Evolutionary conservation across 108 stramenopile species (phyloP).

Genomic region (Cyclotella baltica): DNA sequence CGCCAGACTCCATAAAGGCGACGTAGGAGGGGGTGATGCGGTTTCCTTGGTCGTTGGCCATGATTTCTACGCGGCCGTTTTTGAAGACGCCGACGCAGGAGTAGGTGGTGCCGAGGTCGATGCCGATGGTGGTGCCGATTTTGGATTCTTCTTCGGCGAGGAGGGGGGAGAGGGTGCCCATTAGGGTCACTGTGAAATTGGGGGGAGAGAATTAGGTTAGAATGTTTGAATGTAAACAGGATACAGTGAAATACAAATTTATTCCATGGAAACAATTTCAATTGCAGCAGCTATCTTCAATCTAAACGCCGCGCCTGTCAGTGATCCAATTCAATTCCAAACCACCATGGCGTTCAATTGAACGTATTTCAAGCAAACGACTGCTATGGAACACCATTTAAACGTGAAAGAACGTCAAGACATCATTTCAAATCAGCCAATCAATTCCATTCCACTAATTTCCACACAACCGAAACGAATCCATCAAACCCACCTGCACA

Average conservation of each 20-base stretch:
- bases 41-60: constrained; percentile 98
- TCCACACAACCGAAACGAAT: background rate
- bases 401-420: background rate
- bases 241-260: background rate
- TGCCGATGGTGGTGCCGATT: constrained; percentile 78
- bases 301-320: too few species aligned
- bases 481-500: constrained; percentile 69
- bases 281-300: too few species aligned
- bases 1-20: constrained; percentile 90
- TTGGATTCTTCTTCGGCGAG: constrained; percentile 57
- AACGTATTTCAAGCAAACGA: too few species aligned
- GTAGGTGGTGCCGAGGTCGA: constrained; percentile 98
- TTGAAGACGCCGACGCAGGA: constrained; percentile 98
- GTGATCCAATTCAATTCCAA: too few species aligned
- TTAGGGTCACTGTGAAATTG: constrained; percentile 60
- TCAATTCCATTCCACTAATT: background rate
- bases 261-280: too few species aligned
- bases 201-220: background rate
- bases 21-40: constrained; percentile 99
- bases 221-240: background rate
- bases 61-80: constrained; percentile 98
- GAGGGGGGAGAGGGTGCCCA: constrained; percentile 53
- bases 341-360: too few species aligned
- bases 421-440: background rate
- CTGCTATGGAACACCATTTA: too few species aligned